A percentile compares a stretch with the other conserved stretches of the same genome.
These are phyloP conservation scores for Cyberlindnera misumaiensis DNA, from an alignment of 805 yeast genomes.

Conservation along the genomic window DNA sequence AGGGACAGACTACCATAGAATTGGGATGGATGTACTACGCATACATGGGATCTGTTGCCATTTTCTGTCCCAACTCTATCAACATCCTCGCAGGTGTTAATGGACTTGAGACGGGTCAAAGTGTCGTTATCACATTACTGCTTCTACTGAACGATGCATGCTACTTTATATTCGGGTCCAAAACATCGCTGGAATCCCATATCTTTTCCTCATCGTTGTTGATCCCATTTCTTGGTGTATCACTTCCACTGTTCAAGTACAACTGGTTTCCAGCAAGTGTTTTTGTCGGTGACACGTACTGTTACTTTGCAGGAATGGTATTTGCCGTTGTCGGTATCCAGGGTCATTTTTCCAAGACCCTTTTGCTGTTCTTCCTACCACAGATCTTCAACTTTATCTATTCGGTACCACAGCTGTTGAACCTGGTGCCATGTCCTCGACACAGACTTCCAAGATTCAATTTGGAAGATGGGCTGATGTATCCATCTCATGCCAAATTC, in stretches of 20 bases:
- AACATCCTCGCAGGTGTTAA: slow-evolving; percentile 94
- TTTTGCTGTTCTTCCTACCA: slow-evolving; percentile 79
- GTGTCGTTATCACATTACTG: slow-evolving; percentile 66
- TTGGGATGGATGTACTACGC: slow-evolving; percentile 73
- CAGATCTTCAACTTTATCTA: slow-evolving; percentile 87
- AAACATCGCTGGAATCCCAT: slow-evolving; percentile 59
- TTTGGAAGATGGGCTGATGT: slow-evolving; percentile 58
- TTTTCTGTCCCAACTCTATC: slow-evolving; percentile 93
- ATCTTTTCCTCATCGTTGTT: slow-evolving; percentile 71
- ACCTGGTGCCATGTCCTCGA: slow-evolving; percentile 87
- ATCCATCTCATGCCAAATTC: slow-evolving; percentile 58
- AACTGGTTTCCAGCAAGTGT: slow-evolving; percentile 91
- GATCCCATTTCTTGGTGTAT: slow-evolving; percentile 82
- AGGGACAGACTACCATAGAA: slow-evolving; percentile 43
- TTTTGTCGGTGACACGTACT: slow-evolving; percentile 96
- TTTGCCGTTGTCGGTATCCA: slow-evolving; percentile 94
- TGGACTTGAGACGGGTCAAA: slow-evolving; percentile 95
- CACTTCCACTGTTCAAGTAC: slow-evolving; percentile 64
- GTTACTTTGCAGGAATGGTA: slow-evolving; percentile 98
- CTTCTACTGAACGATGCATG: slow-evolving; percentile 71
- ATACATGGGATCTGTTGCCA: slow-evolving; percentile 88
- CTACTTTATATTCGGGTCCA: slow-evolving; percentile 46
- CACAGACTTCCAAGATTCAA: slow-evolving; percentile 85
- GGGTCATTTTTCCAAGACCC: slow-evolving; percentile 94
- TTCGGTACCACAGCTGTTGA: slow-evolving; percentile 87